Base-by-base conservation (phyloP, 768 basidiomycete genomes). In the Psilocybe cyanescens region DNA sequence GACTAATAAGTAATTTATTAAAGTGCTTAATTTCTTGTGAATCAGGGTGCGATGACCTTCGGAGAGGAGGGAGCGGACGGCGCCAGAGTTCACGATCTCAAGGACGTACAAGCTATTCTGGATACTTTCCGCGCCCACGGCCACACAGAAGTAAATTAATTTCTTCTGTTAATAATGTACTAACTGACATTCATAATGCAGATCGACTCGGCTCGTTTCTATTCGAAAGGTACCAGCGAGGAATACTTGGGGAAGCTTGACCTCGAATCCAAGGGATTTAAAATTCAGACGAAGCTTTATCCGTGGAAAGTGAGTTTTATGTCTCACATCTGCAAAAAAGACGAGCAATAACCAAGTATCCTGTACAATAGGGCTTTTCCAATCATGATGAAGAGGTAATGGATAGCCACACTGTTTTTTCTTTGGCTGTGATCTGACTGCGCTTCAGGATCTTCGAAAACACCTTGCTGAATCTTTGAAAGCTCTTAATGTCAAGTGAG, bases 201-300 rank as follows among this genome's bases (percentile, higher is more conserved):
- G 73, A 70, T 87, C 24, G 86, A 87, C 60, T 82, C 83, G 0
- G 80, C 85, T 8, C 75, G 83, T 16, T 66, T 75, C 6, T 86
- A 88, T 58, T 76, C 72, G 9, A 77, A 76, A 28, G 84, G 86
- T 1, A 86, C 86, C 0, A 84, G 85, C 6, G 86, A 90, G 68
- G 76, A 78, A 48, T 76, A 74, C 63, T 77, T 88, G n/a, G 86
- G 83, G 5, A 74, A 83, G 71, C 75, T 82, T 57, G 74, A 79
- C 60, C 82, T 82, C 76, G 74, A 82, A 60, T 71, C 73, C 47
- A 78, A 83, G 37, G 85, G 84, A 0, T 67, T 88, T 28, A 78
- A 79, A 58, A 73, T 89, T 46, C 85, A 87, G 46, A 89, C 86
- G 0, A 90, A 90, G 69, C 79, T 86, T 16, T 81, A 79, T 61